These are phyloP conservation scores for Populus hybrid DNA, from an alignment of 441 rosid species.

Conservation along the genomic window DNA sequence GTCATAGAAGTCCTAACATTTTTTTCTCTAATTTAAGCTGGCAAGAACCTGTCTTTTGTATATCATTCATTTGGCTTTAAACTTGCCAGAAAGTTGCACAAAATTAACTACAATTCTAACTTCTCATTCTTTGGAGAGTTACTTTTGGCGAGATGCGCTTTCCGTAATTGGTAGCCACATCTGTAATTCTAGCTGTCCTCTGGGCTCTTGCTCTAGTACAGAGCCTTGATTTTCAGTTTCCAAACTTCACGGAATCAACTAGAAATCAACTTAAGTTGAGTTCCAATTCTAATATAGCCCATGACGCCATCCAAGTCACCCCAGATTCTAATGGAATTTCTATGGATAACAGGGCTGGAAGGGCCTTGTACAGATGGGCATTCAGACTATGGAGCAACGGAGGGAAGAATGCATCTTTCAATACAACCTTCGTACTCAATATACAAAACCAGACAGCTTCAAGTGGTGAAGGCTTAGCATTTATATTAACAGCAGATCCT, in stretches of 20 bases:
- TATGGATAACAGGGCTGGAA: slow-evolving; percentile 29
- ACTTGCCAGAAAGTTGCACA: neutral
- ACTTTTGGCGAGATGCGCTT: neutral
- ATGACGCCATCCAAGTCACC: slow-evolving; percentile 57
- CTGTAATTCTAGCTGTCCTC: slow-evolving; percentile 4
- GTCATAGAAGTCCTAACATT: too few relatives aligned
- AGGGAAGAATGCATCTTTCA: slow-evolving; percentile 34
- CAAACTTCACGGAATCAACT: neutral
- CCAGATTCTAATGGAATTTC: slow-evolving; percentile 29
- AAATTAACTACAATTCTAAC: neutral
- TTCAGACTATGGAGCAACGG: slow-evolving; percentile 44
- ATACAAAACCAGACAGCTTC: slow-evolving; percentile 29
- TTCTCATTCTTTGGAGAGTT: neutral
- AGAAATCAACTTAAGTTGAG: neutral
- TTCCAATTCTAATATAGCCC: slow-evolving; percentile 16
- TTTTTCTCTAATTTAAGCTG: neutral
- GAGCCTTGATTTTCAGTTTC: slow-evolving; percentile 2
- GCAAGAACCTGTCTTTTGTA: neutral
- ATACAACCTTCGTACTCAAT: slow-evolving; percentile 52
- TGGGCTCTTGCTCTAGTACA: neutral
- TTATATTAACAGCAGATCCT: slow-evolving; percentile 32
- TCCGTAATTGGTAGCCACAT: neutral
- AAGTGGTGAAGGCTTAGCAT: slow-evolving; percentile 74
- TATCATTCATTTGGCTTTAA: neutral
- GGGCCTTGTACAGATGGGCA: slow-evolving; percentile 31